phyloP scores from a whole-genome alignment of 2,329 filamentous ascomycete species.

The Neofusicoccum ribis region DNA sequence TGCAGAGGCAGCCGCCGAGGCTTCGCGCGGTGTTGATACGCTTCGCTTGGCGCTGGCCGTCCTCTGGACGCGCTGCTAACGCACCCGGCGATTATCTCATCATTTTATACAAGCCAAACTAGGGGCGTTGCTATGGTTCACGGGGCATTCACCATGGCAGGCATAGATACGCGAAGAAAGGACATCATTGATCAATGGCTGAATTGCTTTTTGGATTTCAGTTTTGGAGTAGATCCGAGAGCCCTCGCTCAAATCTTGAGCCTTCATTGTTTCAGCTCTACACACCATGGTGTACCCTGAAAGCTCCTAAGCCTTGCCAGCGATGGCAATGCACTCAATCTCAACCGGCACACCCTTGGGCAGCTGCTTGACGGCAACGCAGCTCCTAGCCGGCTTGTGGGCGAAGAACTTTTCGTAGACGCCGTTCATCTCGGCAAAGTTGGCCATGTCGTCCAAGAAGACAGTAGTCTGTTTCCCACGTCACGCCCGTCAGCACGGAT shows the following conservation, averaged over 20 bases:
- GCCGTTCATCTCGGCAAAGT: slow-evolving; percentile 84
- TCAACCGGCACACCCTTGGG: slow-evolving; percentile 85
- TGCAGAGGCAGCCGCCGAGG: background rate
- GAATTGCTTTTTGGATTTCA: background rate
- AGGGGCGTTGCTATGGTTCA: too few relatives aligned
- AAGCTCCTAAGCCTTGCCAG: slow-evolving; percentile 24
- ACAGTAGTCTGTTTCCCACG: slow-evolving; percentile 52
- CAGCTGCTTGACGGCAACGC: slow-evolving; percentile 85
- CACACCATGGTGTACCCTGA: background rate
- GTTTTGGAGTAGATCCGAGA: background rate
- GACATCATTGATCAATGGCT: background rate
- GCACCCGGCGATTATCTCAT: background rate
- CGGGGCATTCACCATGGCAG: background rate
- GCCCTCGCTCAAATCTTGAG: background rate
- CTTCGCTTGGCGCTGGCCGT: slow-evolving; percentile 10
- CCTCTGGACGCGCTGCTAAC: background rate
- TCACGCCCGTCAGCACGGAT: background rate
- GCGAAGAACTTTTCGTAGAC: slow-evolving; percentile 81
- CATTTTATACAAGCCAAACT: background rate
- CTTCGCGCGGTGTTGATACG: slow-evolving; percentile 7
- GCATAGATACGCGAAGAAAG: background rate
- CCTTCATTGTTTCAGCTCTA: background rate
- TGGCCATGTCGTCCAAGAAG: slow-evolving; percentile 87
- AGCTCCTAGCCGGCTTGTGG: slow-evolving; percentile 84
- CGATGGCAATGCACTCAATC: slow-evolving; percentile 80